A percentile compares a stretch with the other conserved stretches of the same genome.
phyloP scores from a whole-genome alignment of 2,329 filamentous ascomycete genomes.

The Fusarium musae region DNA sequence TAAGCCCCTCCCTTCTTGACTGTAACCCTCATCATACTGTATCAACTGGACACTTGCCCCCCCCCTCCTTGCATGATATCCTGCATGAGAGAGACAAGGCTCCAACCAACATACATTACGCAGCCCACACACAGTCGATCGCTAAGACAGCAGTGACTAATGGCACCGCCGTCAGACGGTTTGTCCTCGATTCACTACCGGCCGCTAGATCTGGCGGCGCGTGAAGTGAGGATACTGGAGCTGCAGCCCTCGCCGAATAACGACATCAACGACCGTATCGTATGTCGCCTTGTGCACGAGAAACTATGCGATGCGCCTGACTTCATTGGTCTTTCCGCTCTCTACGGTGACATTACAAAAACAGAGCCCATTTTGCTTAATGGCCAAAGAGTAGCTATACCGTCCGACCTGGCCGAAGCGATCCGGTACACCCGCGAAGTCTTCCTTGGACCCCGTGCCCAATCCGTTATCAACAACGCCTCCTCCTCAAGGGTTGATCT shows the following conservation, averaged over 20 bases:
- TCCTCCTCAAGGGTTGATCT: slow-evolving; percentile 26
- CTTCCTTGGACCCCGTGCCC: slow-evolving; percentile 27
- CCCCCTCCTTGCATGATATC: slow-evolving; percentile 14
- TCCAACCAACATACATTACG: neutral
- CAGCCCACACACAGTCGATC: neutral
- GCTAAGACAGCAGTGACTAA: slow-evolving; percentile 11
- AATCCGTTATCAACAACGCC: slow-evolving; percentile 5
- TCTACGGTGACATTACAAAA: slow-evolving; percentile 34
- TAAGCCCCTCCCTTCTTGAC: neutral
- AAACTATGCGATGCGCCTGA: slow-evolving; percentile 28
- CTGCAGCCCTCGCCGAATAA: slow-evolving; percentile 33
- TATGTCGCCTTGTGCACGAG: slow-evolving; percentile 38
- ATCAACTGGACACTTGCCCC: neutral
- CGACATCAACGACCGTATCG: slow-evolving; percentile 34
- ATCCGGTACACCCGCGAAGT: slow-evolving; percentile 40
- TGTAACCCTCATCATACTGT: neutral
- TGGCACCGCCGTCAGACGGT: slow-evolving; percentile 34
- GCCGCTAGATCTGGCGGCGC: slow-evolving; percentile 21
- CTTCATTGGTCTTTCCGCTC: slow-evolving; percentile 38
- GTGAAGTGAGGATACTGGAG: slow-evolving; percentile 37
- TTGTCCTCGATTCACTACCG: slow-evolving; percentile 36
- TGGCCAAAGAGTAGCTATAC: slow-evolving; percentile 27
- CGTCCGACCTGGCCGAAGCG: slow-evolving; percentile 28
- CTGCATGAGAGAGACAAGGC: slow-evolving; percentile 5
- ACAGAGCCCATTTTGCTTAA: slow-evolving; percentile 35